phyloP scores from a whole-genome alignment of 2,329 filamentous ascomycete genomes.

The Corinectria fuckeliana region DNA sequence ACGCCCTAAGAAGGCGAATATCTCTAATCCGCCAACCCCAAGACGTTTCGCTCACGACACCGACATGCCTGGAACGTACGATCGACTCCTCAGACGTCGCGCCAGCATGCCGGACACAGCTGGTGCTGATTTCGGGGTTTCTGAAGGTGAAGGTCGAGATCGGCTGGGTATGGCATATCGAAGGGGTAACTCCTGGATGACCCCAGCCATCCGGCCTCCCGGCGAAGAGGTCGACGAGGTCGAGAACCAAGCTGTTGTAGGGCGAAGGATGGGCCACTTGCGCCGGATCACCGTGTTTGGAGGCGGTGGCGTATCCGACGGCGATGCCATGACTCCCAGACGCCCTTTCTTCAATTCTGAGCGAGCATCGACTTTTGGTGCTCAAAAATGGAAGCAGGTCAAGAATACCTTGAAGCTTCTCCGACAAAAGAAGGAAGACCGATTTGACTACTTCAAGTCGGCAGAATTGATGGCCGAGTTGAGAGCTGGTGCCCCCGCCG shows the following conservation, averaged over 20 bases:
- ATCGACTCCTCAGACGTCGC: conserved; percentile 65
- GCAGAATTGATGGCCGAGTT: conserved; percentile 96
- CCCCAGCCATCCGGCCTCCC: conserved; percentile 54
- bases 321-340: conserved; percentile 63
- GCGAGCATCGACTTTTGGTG: conserved; percentile 74
- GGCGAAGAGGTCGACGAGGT: conserved; percentile 59
- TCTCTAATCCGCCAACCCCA: conserved; percentile 72
- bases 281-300: conserved; percentile 71
- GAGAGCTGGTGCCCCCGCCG: conserved; percentile 89
- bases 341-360: conserved; percentile 68
- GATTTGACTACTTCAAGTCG: conserved; percentile 92
- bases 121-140: conserved; percentile 69
- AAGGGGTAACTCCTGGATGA: conserved; percentile 65
- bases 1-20: conserved; percentile 58
- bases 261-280: conserved; percentile 66
- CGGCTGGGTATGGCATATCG: conserved; percentile 58
- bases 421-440: conserved; percentile 82
- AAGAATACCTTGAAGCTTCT: conserved; percentile 86
- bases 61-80: conserved; percentile 50
- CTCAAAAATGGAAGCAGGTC: conserved; percentile 89
- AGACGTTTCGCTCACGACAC: conserved; percentile 52
- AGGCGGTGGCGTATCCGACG: conserved; percentile 69
- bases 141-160: conserved; percentile 77
- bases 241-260: conserved; percentile 54
- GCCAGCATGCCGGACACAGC: conserved; percentile 69